These are phyloP conservation scores for Escovopsis weberi DNA, from an alignment of 2,329 filamentous ascomycete genomes.

Conservation along the genomic window DNA sequence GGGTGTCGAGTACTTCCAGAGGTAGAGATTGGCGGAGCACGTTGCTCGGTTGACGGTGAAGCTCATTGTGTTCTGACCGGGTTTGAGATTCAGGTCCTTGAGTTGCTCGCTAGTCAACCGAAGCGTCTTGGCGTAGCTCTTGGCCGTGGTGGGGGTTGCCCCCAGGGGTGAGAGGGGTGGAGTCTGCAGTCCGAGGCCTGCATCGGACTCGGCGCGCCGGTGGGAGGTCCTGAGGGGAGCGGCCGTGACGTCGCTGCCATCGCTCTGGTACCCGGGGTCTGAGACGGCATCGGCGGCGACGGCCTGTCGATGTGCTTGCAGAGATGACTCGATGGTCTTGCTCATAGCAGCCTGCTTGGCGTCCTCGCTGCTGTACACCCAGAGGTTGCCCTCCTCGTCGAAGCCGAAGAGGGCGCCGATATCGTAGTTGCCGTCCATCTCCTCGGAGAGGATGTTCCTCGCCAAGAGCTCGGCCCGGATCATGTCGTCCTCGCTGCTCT, in stretches of 20 bases:
- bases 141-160: constrained; percentile 42
- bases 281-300: constrained; percentile 67
- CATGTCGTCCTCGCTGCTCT: constrained; percentile 84
- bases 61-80: constrained; percentile 83
- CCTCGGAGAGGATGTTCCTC: constrained; percentile 80
- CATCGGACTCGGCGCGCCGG: constrained; percentile 53
- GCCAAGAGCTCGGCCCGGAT: constrained; percentile 87
- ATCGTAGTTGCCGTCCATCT: constrained; percentile 88
- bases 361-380: constrained; percentile 98
- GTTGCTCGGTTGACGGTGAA: constrained; percentile 94
- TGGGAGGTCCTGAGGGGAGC: constrained; percentile 34
- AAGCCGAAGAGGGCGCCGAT: constrained; percentile 91
- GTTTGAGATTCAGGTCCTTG: constrained; percentile 66
- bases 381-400: constrained; percentile 92
- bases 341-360: constrained; percentile 80
- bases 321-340: constrained; percentile 37
- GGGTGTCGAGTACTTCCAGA: constrained; percentile 82
- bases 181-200: constrained; percentile 40
- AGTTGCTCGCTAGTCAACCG: constrained; percentile 91
- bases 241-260: constrained; percentile 51
- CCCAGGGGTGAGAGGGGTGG: constrained; percentile 56
- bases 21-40: constrained; percentile 82
- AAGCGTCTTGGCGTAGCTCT: constrained; percentile 92
- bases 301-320: constrained; percentile 31
- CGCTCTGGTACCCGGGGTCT: constrained; percentile 91